These are phyloP conservation scores for Tulasnella sp. DNA, from an alignment of 768 basidiomycete genomes.

Conservation along the genomic window DNA sequence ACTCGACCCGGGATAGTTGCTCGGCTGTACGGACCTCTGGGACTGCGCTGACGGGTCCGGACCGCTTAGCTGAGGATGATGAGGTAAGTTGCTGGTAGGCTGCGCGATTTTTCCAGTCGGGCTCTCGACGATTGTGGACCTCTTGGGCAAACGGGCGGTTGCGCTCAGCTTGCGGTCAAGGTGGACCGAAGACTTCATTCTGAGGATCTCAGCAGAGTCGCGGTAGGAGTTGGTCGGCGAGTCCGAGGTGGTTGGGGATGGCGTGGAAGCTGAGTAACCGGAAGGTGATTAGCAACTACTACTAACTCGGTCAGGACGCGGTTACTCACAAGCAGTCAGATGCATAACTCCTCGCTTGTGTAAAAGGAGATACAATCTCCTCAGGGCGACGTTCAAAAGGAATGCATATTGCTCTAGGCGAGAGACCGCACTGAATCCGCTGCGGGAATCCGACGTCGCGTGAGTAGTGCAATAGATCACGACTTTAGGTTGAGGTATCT, in stretches of 20 bases:
- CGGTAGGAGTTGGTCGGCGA: constrained; percentile 60
- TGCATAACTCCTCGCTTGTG: constrained; percentile 87
- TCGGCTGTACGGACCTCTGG: background rate
- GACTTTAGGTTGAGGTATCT: constrained; percentile 16
- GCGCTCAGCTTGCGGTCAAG: constrained; percentile 93
- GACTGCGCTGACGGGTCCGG: background rate
- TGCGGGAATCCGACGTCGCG: constrained; percentile 53
- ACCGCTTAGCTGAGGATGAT: constrained; percentile 25
- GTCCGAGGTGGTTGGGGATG: background rate
- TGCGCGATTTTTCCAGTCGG: constrained; percentile 83
- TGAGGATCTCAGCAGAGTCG: constrained; percentile 83
- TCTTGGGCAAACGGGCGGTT: constrained; percentile 82
- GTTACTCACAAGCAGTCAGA: constrained; percentile 59
- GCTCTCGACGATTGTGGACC: constrained; percentile 92
- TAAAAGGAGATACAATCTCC: constrained; percentile 77
- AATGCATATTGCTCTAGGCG: constrained; percentile 97
- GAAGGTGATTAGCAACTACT: background rate
- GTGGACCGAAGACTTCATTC: constrained; percentile 80
- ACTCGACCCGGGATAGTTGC: background rate
- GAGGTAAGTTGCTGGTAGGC: constrained; percentile 51
- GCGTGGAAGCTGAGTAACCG: background rate
- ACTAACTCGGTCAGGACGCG: constrained; percentile 17
- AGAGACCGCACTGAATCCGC: constrained; percentile 85
- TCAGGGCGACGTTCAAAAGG: constrained; percentile 87
- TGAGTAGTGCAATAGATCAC: constrained; percentile 74